Evolutionary conservation across 1,139 yeast species (phyloP), one percentile per base, ranked within the genome.

Genomic region (Pichia sp.): DNA sequence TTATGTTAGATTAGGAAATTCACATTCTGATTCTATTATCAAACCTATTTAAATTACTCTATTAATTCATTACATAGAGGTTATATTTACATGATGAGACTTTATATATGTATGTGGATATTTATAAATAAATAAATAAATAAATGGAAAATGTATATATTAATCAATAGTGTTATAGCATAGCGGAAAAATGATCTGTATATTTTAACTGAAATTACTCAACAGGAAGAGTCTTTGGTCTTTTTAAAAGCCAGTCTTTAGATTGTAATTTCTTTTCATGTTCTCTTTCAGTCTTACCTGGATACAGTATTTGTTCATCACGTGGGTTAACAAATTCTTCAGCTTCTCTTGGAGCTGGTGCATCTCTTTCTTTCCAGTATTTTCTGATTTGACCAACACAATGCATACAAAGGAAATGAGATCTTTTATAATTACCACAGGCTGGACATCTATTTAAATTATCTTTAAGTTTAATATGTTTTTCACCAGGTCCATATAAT

Each of bases 381-480:
- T 74, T 69, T 61, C 78, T 82, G 58, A 90, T 84, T 62, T 87
- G 92, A 35, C 76, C 79, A 51, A 87, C 90, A 67, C 98, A 90
- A 61, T 85, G 78, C 95, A 87, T 87, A 66, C 98, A 90, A 63
- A 90, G 73, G 46, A 89, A 80, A 64, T 90, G 96, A 2, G 94
- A 80, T 60, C 97, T 74, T 67, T 90, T 90, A 55, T 80, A 84
- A 52, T 86, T 85, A 37, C 98, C 98, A 68, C 98, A 92, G 1
- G 96, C 84, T 4, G 97, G 96, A 64, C 98, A 92, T 62, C 95
- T 77, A 52, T 84, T 87, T 56, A 92, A 69, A 61, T 86, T 84
- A 48, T 81, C 76, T 54, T 86, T 71, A 44, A 82, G 81, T 62
- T 87, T 79, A 54, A 85, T 71, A 59, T 89, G 94, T 63, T 87